Evolutionary conservation across 225 moss, liverwort and hornwort species (phyloP).

Genomic region (Polytrichum commune): DNA sequence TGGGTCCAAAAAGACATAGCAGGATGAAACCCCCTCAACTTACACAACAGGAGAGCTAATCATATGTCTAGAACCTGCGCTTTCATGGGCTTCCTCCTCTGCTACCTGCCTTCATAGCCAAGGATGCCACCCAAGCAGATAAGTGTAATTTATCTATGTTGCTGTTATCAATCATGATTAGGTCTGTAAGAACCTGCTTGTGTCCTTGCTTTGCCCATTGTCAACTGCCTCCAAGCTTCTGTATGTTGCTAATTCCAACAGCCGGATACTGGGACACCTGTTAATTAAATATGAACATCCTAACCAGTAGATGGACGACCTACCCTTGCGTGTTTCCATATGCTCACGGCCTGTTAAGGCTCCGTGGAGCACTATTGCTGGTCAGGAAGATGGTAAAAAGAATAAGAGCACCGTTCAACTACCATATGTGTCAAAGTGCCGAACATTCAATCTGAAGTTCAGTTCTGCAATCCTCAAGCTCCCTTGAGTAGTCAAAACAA

Average conservation of each 20-base stretch:
- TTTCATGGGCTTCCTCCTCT: neutral
- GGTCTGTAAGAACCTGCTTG: slow-evolving; percentile 5
- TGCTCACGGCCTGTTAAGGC: neutral
- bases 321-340: neutral
- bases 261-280: neutral
- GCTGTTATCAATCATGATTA: neutral
- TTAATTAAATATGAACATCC: neutral
- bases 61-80: neutral
- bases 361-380: neutral
- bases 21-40: neutral
- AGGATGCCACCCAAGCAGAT: neutral
- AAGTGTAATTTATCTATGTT: neutral
- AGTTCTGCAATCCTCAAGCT: neutral
- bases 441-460: neutral
- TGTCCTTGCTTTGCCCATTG: neutral
- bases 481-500: neutral
- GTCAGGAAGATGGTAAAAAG: neutral
- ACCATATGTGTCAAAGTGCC: neutral
- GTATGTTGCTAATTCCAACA: neutral
- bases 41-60: neutral
- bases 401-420: too few species aligned
- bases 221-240: slow-evolving; percentile 3
- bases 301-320: neutral
- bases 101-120: neutral
- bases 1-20: neutral